Conservation (phyloP, 352 stramenopile genomes). For the Phytophthora foliorum region DNA sequence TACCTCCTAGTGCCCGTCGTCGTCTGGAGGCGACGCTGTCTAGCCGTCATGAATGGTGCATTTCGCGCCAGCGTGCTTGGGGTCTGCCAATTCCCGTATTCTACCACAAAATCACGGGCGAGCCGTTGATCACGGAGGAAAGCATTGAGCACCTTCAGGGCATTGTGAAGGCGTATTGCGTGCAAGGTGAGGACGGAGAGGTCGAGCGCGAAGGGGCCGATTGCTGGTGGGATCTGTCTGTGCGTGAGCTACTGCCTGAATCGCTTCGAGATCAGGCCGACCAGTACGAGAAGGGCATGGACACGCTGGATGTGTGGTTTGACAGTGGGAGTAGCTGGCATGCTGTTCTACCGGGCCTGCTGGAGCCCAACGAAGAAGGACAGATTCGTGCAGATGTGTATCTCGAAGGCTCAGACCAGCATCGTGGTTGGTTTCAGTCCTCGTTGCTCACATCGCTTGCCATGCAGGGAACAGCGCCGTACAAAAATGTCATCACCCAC, state of each 20-base stretch:
- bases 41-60: slow-evolving; percentile 98
- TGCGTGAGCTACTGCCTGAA: slow-evolving; percentile 73
- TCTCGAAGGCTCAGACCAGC: slow-evolving; percentile 97
- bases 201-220: slow-evolving; percentile 92
- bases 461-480: slow-evolving; percentile 89
- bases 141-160: slow-evolving; percentile 90
- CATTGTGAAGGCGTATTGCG: slow-evolving; percentile 58
- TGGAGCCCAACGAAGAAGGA: slow-evolving; percentile 56
- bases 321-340: slow-evolving; percentile 94
- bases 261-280: slow-evolving; percentile 73
- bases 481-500: slow-evolving; percentile 98
- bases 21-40: slow-evolving; percentile 90
- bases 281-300: slow-evolving; percentile 95
- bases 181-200: slow-evolving; percentile 35
- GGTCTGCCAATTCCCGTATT: slow-evolving; percentile 99
- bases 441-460: slow-evolving; percentile 96
- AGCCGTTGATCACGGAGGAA: slow-evolving; percentile 93
- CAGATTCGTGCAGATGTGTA: slow-evolving; percentile 96
- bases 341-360: slow-evolving; percentile 50
- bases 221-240: slow-evolving; percentile 96
- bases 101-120: slow-evolving; percentile 92
- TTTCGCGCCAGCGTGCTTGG: slow-evolving; percentile 98
- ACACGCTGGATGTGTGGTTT: slow-evolving; percentile 99
- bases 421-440: slow-evolving; percentile 99
- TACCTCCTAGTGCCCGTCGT: slow-evolving; percentile 87